These are phyloP conservation scores for Barnettozyma salicaria DNA, from an alignment of 805 yeast genomes.

Conservation along the genomic window DNA sequence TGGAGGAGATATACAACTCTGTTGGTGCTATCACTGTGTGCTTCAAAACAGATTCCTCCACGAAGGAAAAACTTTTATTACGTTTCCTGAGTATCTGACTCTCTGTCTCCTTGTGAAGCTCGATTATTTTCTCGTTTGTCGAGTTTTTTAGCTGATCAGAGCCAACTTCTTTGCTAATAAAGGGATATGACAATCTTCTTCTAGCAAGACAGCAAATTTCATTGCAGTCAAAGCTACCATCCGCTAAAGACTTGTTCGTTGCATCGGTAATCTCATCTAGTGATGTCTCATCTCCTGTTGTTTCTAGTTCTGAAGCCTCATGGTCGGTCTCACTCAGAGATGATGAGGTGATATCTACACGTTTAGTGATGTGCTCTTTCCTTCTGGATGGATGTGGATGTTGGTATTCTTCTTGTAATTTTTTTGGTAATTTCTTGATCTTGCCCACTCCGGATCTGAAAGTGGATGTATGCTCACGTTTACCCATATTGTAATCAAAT, in stretches of 20 bases:
- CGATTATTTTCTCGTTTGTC: too few species aligned
- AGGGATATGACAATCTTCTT: slow-evolving; percentile 38
- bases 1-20: slow-evolving; percentile 11
- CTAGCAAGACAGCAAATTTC: slow-evolving; percentile 22
- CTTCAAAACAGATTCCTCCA: slow-evolving; percentile 20
- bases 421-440: slow-evolving; percentile 22
- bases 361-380: slow-evolving; percentile 3
- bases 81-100: slow-evolving; percentile 22
- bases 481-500: slow-evolving; percentile 9
- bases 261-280: too few species aligned
- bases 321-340: slow-evolving; percentile 1
- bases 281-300: slow-evolving; percentile 1
- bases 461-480: slow-evolving; percentile 10
- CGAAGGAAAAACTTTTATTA: slow-evolving; percentile 32
- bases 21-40: slow-evolving; percentile 13
- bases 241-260: background rate
- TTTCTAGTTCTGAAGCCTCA: slow-evolving; percentile 3
- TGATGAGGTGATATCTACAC: background rate
- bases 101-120: too few species aligned
- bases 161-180: slow-evolving; percentile 29
- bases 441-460: slow-evolving; percentile 25
- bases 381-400: slow-evolving; percentile 4
- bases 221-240: slow-evolving; percentile 3
- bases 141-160: slow-evolving; percentile 23
- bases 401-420: slow-evolving; percentile 20